phyloP scores from a whole-genome alignment of 441 rosid genomes.

The Mallotus repandus region DNA sequence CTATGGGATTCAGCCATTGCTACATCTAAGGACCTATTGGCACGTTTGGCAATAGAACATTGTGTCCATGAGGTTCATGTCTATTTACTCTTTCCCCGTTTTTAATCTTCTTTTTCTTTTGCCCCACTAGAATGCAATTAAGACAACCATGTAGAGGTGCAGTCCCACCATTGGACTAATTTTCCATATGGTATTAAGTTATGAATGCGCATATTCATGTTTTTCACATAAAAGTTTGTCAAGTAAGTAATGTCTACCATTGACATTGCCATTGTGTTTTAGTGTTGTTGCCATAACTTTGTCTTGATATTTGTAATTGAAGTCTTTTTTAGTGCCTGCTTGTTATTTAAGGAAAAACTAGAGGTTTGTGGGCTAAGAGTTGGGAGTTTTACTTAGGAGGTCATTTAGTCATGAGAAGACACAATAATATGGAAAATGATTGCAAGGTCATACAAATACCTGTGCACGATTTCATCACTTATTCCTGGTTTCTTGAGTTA shows the following conservation, averaged over 20 bases:
- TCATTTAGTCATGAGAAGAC: background rate
- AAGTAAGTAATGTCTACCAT: background rate
- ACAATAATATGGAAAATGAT: background rate
- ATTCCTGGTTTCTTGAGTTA: constrained; percentile 1
- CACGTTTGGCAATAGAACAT: constrained; percentile 82
- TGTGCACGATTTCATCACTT: background rate
- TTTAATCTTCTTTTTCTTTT: background rate
- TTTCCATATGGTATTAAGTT: background rate
- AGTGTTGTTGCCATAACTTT: background rate
- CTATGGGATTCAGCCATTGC: constrained; percentile 84
- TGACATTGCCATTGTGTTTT: background rate
- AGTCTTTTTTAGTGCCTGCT: background rate
- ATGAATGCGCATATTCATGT: background rate
- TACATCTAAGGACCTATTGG: constrained; percentile 69
- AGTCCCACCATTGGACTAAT: background rate
- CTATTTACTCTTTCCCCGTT: background rate
- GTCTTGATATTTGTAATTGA: background rate
- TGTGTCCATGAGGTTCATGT: constrained; percentile 79
- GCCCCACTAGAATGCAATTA: background rate
- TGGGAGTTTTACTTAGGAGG: background rate
- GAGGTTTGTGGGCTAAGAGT: too few relatives aligned
- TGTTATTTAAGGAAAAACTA: background rate
- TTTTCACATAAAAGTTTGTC: background rate
- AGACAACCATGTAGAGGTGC: background rate
- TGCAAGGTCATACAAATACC: background rate